These are phyloP conservation scores for Ambrosia hybrid DNA, from an alignment of 140 eudicot genomes.

Conservation along the genomic window DNA sequence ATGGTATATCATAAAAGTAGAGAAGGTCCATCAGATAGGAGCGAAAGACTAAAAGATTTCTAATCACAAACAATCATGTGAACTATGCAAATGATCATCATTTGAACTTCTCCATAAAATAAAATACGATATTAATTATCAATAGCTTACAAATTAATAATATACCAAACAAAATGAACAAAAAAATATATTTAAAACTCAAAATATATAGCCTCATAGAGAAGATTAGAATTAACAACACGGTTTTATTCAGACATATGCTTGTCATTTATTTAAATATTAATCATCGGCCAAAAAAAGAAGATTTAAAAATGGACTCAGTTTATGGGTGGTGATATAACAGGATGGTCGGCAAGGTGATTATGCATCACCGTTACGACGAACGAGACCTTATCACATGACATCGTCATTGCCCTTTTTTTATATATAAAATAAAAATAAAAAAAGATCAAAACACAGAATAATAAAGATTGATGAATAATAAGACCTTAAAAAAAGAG, in stretches of 20 bases:
- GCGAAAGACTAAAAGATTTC: slow-evolving; percentile 61
- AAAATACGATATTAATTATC: slow-evolving; percentile 17
- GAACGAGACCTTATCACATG: slow-evolving; percentile 71
- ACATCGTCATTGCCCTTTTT: slow-evolving; percentile 41
- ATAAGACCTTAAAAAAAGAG: no score
- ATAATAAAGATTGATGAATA: no score
- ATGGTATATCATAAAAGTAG: no score
- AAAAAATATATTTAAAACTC: background rate
- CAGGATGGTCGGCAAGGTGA: slow-evolving; percentile 95
- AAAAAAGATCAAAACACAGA: no score
- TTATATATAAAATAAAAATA: no score
- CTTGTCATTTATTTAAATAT: slow-evolving; percentile 46
- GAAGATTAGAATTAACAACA: slow-evolving; percentile 59
- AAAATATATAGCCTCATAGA: slow-evolving; percentile 47
- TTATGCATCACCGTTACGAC: slow-evolving; percentile 57
- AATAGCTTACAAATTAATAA: slow-evolving; percentile 19
- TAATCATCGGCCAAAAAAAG: slow-evolving; percentile 54
- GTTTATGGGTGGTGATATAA: slow-evolving; percentile 97
- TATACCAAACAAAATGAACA: background rate
- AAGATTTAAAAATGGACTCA: slow-evolving; percentile 38
- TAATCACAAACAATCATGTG: slow-evolving; percentile 57
- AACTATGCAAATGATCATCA: slow-evolving; percentile 72
- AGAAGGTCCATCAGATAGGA: slow-evolving; percentile 70
- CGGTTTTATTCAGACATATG: slow-evolving; percentile 60
- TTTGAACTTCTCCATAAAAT: slow-evolving; percentile 26